phyloP scores from a whole-genome alignment of 139 green algal species.

The Chlamydomonas urium region DNA sequence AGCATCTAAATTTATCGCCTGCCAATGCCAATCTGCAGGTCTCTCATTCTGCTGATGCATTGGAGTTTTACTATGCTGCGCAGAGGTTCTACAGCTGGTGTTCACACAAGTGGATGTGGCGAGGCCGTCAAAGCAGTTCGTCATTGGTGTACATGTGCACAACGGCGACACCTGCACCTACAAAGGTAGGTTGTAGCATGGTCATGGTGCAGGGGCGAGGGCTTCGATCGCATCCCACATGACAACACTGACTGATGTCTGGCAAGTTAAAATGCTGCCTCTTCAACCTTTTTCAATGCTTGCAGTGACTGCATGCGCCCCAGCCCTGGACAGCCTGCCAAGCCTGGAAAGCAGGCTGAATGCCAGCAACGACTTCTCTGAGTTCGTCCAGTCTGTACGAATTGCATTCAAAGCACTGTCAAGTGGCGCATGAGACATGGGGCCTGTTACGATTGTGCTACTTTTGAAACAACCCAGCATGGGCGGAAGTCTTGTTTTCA shows the following conservation, averaged over 20 bases:
- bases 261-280: too few relatives aligned
- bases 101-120: constrained; percentile 32
- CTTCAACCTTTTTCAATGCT: background rate
- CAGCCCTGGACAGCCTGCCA: constrained; percentile 9
- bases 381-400: constrained; percentile 20
- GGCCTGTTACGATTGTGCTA: too few relatives aligned
- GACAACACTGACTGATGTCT: too few relatives aligned
- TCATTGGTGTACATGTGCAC: constrained; percentile 20
- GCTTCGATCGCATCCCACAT: too few relatives aligned
- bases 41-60: background rate
- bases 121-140: constrained; percentile 15
- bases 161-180: constrained; percentile 16
- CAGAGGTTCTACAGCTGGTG: constrained; percentile 28
- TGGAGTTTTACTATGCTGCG: constrained; percentile 7
- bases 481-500: too few relatives aligned
- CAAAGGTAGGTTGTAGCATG: too few relatives aligned
- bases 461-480: too few relatives aligned
- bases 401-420: constrained; percentile 18
- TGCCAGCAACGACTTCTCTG: constrained; percentile 16
- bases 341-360: constrained; percentile 20
- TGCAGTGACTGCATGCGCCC: constrained; percentile 32
- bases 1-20: background rate
- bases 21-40: background rate
- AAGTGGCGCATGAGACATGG: too few relatives aligned
- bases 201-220: too few relatives aligned